A percentile compares a stretch with the other conserved stretches of the same genome.
Conservation (phyloP, 2,329 filamentous ascomycete species). For the Botrytis aclada region DNA sequence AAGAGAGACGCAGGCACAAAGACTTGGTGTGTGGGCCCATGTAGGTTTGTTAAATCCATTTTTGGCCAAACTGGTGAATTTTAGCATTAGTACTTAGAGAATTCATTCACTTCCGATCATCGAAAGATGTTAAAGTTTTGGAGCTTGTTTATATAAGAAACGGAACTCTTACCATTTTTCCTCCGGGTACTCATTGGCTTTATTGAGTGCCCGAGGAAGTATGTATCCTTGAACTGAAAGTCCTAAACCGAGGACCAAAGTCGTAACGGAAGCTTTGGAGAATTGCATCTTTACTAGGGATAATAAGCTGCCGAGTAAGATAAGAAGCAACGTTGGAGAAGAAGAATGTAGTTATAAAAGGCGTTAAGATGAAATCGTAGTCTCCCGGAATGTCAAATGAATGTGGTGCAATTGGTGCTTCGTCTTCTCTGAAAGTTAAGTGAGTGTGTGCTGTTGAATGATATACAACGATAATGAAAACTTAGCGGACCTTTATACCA, state of each 20-base stretch:
- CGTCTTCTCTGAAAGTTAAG: not conserved
- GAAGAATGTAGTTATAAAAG: not conserved
- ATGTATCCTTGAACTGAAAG: not conserved
- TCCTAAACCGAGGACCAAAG: not conserved
- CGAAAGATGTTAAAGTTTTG: not conserved
- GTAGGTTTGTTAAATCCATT: not conserved
- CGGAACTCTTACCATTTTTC: not conserved
- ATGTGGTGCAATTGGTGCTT: not conserved
- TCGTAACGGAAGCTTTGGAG: not conserved
- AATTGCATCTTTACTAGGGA: not conserved
- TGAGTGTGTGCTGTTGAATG: not conserved
- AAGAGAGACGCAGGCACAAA: not conserved
- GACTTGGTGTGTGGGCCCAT: not conserved
- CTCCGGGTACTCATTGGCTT: not conserved
- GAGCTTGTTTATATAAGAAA: not conserved
- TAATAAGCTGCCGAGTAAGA: not conserved
- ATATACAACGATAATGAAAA: not conserved
- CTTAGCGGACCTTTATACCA: not conserved
- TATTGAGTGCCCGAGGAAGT: not conserved
- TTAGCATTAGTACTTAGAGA: not conserved
- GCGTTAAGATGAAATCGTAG: not conserved
- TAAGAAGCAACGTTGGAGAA: not conserved
- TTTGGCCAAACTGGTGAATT: not conserved
- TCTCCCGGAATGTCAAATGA: not conserved
- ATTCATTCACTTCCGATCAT: not conserved